Percentiles rank a stretch among this genome's conserved stretches.
Evolutionary conservation across 2,329 filamentous ascomycete genomes (phyloP).

Genomic region (Gremmenia infestans): DNA sequence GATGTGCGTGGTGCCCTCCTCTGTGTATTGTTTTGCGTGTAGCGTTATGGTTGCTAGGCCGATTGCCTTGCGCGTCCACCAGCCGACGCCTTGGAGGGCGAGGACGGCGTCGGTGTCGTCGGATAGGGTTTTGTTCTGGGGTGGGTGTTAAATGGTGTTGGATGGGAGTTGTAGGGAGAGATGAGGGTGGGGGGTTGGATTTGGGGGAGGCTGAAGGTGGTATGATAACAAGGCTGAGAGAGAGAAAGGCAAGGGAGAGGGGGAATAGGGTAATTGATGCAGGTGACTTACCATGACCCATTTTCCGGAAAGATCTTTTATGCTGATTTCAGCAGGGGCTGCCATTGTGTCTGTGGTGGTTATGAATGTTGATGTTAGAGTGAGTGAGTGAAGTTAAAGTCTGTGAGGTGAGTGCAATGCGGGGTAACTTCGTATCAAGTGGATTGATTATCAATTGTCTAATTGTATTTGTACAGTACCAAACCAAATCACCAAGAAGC

Average conservation of each 20-base stretch:
- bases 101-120: conserved; percentile 55
- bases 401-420: neutral
- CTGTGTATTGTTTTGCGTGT: conserved; percentile 37
- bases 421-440: neutral
- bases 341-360: conserved; percentile 40
- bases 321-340: conserved; percentile 46
- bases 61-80: conserved; percentile 57
- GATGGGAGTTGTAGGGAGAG: neutral
- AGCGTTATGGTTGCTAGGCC: conserved; percentile 52
- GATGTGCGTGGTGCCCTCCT: conserved; percentile 42
- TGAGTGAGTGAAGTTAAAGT: neutral
- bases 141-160: neutral
- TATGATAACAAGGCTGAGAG: neutral
- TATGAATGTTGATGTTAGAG: neutral
- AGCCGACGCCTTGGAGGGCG: conserved; percentile 51
- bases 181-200: too few species aligned
- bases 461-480: too few species aligned
- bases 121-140: conserved; percentile 56
- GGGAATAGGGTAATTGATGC: neutral
- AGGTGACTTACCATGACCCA: conserved; percentile 45
- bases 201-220: neutral
- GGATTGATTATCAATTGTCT: too few species aligned
- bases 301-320: conserved; percentile 47
- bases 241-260: neutral
- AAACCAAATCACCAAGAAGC: too few species aligned